These are phyloP conservation scores for Gossypium arboreum DNA, from an alignment of 345 rosid species.

Conservation along the genomic window DNA sequence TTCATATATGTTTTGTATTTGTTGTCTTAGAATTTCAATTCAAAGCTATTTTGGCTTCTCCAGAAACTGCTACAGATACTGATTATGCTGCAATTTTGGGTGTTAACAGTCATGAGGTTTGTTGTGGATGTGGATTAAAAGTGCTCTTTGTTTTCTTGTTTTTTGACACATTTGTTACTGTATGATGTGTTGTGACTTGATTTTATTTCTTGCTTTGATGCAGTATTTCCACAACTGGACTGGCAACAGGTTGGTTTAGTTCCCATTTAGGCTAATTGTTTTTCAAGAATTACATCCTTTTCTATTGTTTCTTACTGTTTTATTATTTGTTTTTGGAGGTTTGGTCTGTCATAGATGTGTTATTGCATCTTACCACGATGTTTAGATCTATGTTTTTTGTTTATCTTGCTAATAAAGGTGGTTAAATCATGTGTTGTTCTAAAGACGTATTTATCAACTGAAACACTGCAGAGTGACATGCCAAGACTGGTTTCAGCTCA, in stretches of 20 bases:
- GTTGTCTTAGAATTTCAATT: slow-evolving; percentile 78
- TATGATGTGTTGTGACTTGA: slow-evolving; percentile 18
- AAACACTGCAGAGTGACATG: slow-evolving; percentile 81
- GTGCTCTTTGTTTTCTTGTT: background rate
- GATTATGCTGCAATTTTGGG: slow-evolving; percentile 98
- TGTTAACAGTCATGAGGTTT: slow-evolving; percentile 97
- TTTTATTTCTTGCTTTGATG: slow-evolving; percentile 29
- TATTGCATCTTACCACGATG: background rate
- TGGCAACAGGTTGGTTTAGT: slow-evolving; percentile 77
- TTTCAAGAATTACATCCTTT: background rate
- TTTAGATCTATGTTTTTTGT: background rate
- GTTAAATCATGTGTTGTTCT: background rate
- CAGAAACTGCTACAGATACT: slow-evolving; percentile 90
- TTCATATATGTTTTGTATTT: slow-evolving; percentile 21
- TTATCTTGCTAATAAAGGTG: background rate
- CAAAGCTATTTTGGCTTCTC: slow-evolving; percentile 97
- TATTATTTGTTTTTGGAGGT: background rate
- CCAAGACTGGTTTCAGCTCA: slow-evolving; percentile 99
- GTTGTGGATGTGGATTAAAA: slow-evolving; percentile 17
- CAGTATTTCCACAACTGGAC: slow-evolving; percentile 99
- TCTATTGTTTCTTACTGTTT: slow-evolving; percentile 6
- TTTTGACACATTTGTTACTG: background rate
- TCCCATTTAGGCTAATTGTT: background rate
- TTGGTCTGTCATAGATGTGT: background rate
- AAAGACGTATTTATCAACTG: background rate